Evolutionary conservation across 2,329 filamentous ascomycete species (phyloP), one percentile per base, ranked within the genome.

Genomic region (Cercospora berteroae): DNA sequence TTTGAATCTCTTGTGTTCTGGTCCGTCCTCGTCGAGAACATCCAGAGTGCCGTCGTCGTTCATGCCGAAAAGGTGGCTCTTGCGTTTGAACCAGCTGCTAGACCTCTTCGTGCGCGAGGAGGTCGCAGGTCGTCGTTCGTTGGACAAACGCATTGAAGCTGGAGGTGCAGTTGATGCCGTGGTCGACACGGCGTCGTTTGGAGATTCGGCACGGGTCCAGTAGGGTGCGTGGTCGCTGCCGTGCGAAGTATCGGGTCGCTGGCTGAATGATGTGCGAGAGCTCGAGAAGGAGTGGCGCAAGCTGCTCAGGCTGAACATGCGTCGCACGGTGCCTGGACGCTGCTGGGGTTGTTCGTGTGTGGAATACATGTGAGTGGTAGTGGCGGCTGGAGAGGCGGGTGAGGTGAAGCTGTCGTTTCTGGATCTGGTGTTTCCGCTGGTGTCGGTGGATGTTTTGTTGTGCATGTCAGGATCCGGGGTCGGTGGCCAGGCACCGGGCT

Each of bases 41-140:
- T 72, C 74, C 33, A 77, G 67, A n/a, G 64, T 59, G n/a, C 62
- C 68, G 25, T 73, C 72, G 20, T 68, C 71, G 66, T 71, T 72
- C 60, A 71, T 68, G 66, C 64, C 66, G 69, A 77, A 77, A 66
- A 78, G 71, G 42, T 73, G 70, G 66, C 76, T 78, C 69, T 75
- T 76, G 55, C 77, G 74, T 69, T 71, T 74, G 74, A 79, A 79
- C 77, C 77, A 79, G 64, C 70, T 75, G 66, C 73, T 75, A 20
- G 73, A 75, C 52, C 76, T 52, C 65, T 72, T 73, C 66, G 74
- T 73, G 42, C 73, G 69, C 36, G 77, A 69, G 20, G 59, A 62
- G 13, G 63, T 44, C 9, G 64, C 44, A 18, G 65, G 66, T 25
- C 66, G 63, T 27, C 52, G 64, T 23, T 66, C 55, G 50, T 62